Evolutionary conservation across 2,329 filamentous ascomycete species (phyloP).

Genomic region (Orbilia brochopaga): DNA sequence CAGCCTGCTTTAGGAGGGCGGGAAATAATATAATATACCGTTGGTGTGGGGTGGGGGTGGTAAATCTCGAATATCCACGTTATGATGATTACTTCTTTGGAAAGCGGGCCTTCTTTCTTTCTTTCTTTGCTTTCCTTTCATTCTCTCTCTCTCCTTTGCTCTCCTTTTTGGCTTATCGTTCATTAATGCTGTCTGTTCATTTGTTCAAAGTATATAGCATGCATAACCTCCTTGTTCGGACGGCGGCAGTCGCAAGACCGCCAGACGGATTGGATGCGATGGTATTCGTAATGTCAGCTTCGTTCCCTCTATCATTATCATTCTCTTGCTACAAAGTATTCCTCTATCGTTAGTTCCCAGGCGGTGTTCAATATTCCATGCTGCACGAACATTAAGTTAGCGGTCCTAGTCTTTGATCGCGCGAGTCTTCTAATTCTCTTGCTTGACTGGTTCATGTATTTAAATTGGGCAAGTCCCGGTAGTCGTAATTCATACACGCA

Average conservation of each 20-base stretch:
- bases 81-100: constrained; percentile 33
- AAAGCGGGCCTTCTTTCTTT: constrained; percentile 46
- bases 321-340: not conserved
- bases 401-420: too few relatives aligned
- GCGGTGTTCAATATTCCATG: too few relatives aligned
- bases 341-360: too few relatives aligned
- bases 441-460: too few relatives aligned
- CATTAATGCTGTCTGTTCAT: not conserved
- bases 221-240: not conserved
- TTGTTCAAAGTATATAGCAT: constrained; percentile 4
- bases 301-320: not conserved
- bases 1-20: constrained; percentile 74
- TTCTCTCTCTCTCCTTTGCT: not conserved
- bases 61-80: constrained; percentile 27
- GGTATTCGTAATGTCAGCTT: constrained; percentile 5
- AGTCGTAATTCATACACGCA: too few relatives aligned
- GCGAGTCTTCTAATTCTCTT: too few relatives aligned
- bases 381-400: too few relatives aligned
- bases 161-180: too few relatives aligned
- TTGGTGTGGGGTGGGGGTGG: constrained; percentile 13
- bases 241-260: not conserved
- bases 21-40: constrained; percentile 1
- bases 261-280: not conserved
- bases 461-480: too few relatives aligned
- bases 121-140: constrained; percentile 23